Conservation (phyloP, 139 green algal genomes). For the Asterochloris sp. region DNA sequence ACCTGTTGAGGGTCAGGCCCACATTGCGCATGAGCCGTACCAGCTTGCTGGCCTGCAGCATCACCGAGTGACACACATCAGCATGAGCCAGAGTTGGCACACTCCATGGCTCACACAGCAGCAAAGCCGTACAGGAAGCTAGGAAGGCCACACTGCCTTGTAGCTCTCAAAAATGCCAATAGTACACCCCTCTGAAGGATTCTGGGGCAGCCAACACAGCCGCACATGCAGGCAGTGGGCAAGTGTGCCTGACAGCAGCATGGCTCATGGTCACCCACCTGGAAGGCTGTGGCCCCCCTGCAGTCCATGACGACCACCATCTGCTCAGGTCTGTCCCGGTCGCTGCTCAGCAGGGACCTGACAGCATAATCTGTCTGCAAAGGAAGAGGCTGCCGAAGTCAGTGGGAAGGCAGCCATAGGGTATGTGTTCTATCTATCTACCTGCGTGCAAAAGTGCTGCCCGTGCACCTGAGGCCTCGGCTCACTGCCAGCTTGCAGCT, state of each 20-base stretch:
- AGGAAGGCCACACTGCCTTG: background rate
- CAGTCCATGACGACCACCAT: constrained; percentile 20
- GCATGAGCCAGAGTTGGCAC: background rate
- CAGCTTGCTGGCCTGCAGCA: constrained; percentile 31
- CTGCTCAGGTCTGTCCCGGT: constrained; percentile 12
- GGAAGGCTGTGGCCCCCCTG: constrained; percentile 15
- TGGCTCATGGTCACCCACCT: background rate
- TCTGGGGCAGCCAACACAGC: background rate
- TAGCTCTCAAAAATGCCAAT: background rate
- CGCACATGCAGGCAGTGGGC: background rate
- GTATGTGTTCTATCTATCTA: too few relatives aligned
- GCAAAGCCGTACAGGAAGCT: background rate
- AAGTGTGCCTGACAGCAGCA: background rate
- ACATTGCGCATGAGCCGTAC: constrained; percentile 32
- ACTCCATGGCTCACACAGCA: background rate
- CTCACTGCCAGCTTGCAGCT: background rate
- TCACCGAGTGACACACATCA: background rate
- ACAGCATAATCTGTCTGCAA: constrained; percentile 9
- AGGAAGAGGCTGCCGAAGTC: background rate
- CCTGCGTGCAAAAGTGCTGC: background rate
- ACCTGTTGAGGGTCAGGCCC: constrained; percentile 23
- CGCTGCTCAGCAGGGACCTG: background rate
- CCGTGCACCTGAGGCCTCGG: background rate
- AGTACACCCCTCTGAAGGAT: background rate
- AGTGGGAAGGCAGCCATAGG: background rate